phyloP scores from a whole-genome alignment of 805 yeast species.

The Nakazawaea populi region DNA sequence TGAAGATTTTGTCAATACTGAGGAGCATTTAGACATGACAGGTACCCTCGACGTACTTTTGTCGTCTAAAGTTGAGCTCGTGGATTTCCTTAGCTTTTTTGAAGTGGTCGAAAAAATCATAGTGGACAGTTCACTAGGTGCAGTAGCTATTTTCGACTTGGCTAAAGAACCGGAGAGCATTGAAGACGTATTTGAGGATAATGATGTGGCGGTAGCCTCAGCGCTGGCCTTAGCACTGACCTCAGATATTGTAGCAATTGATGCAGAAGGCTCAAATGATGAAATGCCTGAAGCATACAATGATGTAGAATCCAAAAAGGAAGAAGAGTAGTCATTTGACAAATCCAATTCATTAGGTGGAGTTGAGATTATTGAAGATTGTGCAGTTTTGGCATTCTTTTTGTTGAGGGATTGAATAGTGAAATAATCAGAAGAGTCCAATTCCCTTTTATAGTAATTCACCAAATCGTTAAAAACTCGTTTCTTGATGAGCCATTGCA shows the following conservation, averaged over 20 bases:
- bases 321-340: constrained; percentile 12
- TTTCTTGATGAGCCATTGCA: constrained; percentile 23
- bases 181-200: not conserved
- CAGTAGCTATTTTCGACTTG: not conserved
- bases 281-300: not conserved
- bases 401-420: constrained; percentile 24
- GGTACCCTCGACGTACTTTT: too few relatives aligned
- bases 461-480: constrained; percentile 21
- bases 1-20: constrained; percentile 1
- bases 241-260: not conserved
- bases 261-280: not conserved
- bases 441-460: constrained; percentile 18
- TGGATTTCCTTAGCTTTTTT: too few relatives aligned
- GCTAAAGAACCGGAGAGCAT: not conserved
- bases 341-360: constrained; percentile 12
- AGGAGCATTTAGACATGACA: too few relatives aligned
- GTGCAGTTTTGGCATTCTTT: constrained; percentile 11
- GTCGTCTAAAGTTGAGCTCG: too few relatives aligned
- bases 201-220: not conserved
- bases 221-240: too few relatives aligned
- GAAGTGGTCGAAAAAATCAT: too few relatives aligned
- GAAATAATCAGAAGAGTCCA: constrained; percentile 28
- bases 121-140: not conserved
- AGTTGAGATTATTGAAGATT: constrained; percentile 7
- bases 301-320: constrained; percentile 4